Conservation (phyloP, 2,329 filamentous ascomycete species). For the Plenodomus tracheiphilus region DNA sequence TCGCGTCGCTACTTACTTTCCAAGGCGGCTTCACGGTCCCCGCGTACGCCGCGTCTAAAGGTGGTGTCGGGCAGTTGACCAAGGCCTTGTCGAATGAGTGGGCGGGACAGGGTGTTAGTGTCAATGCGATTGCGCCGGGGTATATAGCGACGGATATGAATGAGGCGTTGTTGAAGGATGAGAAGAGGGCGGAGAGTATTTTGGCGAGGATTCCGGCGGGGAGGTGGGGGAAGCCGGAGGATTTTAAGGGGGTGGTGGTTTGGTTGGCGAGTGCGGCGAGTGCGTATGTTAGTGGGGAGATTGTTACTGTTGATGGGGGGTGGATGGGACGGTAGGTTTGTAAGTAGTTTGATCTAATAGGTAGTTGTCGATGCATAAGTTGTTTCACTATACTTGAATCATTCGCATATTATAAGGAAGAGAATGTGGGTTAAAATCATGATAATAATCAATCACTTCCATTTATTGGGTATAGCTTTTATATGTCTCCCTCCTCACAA, state of each 20-base stretch:
- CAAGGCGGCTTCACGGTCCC: slow-evolving; percentile 88
- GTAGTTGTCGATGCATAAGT: too few species aligned
- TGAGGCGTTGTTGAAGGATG: slow-evolving; percentile 73
- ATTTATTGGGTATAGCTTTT: slow-evolving; percentile 14
- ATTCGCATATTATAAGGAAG: too few species aligned
- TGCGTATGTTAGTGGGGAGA: slow-evolving; percentile 79
- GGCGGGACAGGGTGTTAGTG: slow-evolving; percentile 75
- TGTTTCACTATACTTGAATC: too few species aligned
- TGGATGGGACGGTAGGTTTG: slow-evolving; percentile 79
- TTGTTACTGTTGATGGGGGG: slow-evolving; percentile 83
- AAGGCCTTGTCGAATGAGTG: slow-evolving; percentile 88
- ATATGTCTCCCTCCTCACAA: slow-evolving; percentile 5
- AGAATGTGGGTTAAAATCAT: background rate
- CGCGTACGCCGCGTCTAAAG: slow-evolving; percentile 85
- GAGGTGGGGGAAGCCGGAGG: slow-evolving; percentile 79
- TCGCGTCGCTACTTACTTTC: slow-evolving; percentile 78
- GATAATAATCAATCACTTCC: background rate
- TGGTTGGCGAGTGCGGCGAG: slow-evolving; percentile 78
- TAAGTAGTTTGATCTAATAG: background rate
- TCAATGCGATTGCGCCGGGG: slow-evolving; percentile 87
- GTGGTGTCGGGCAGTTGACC: slow-evolving; percentile 80
- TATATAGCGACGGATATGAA: slow-evolving; percentile 98
- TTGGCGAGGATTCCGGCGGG: slow-evolving; percentile 80
- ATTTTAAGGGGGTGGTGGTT: slow-evolving; percentile 83
- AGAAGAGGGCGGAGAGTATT: slow-evolving; percentile 71